Base-by-base conservation (phyloP, 1,284 basidiomycete species). In the Wolfiporia cocos region DNA sequence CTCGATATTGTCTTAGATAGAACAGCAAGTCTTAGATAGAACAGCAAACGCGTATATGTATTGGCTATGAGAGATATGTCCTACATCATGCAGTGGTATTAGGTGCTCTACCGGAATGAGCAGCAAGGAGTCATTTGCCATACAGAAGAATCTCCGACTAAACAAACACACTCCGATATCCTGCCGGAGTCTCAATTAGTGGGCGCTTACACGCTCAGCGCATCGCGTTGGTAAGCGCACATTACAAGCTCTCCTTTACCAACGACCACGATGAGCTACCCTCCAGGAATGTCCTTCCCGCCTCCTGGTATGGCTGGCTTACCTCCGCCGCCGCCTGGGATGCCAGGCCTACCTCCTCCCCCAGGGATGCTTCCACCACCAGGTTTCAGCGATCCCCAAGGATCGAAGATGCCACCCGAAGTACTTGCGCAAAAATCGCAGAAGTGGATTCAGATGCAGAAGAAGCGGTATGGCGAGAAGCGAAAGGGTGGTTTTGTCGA, bases 361-460 rank as follows among this genome's bases (percentile, higher is more conserved):
- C 40, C 36, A 14, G 40, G 40, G 14, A 41, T 42, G 40, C 44
- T 28, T 22, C 23, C 32, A 3, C 44, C 40, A 14, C 55, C 61
- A 5, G 53, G 53, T 18, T 18, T 46, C n/a, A 53, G 57, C 44
- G 67, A 69, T 47, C 66, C 76, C 0, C 74, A 72, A 10, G 64
- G 73, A 32, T 78, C 79, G 39, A 71, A 73, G 48, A 76, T 93
- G 60, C 74, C 84, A n/a, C 76, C 78, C 24, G 88, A 92, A 67
- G 71, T 75, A 46, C 72, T 95, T 46, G 80, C 82, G 20, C 79
- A 86, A 62, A 95, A 95, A 68, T 82, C 89, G 34, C 82, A 88
- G 68, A 95, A 95, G 70, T 96, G 92, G 92, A 74, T 87, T 47
- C 87, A 92, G 57, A 89, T 92, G 78, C 92, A 95, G 70, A 85